A percentile compares a stretch with the other conserved stretches of the same genome.
phyloP scores from a whole-genome alignment of 2,329 filamentous ascomycete species.

The Diaporthe sp. region DNA sequence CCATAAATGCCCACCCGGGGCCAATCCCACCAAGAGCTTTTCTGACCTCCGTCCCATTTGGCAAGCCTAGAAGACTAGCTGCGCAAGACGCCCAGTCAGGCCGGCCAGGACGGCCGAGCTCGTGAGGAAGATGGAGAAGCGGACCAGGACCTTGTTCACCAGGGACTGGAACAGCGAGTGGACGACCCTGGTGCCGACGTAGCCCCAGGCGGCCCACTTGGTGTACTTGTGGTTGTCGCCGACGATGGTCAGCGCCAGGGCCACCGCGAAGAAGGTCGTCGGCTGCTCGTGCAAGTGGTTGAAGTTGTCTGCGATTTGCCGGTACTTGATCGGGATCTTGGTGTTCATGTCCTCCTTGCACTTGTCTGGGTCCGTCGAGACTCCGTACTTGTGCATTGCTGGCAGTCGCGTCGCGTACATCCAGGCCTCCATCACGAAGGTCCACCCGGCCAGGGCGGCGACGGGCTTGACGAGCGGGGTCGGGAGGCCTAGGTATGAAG shows the following conservation, averaged over 20 bases:
- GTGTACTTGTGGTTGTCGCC: slow-evolving; percentile 29
- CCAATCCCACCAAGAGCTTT: neutral
- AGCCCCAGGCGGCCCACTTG: slow-evolving; percentile 19
- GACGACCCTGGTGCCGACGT: slow-evolving; percentile 8
- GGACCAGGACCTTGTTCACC: slow-evolving; percentile 21
- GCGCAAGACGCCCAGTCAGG: slow-evolving; percentile 17
- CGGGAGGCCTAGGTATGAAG: slow-evolving; percentile 19
- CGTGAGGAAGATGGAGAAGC: slow-evolving; percentile 6
- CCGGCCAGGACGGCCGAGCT: slow-evolving; percentile 19
- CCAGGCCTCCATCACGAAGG: slow-evolving; percentile 18
- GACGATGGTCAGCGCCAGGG: slow-evolving; percentile 10
- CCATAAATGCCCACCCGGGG: too few relatives aligned
- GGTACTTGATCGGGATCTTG: neutral
- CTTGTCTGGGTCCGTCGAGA: neutral
- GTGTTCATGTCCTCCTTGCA: slow-evolving; percentile 2
- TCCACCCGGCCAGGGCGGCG: slow-evolving; percentile 16
- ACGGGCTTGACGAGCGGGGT: slow-evolving; percentile 25
- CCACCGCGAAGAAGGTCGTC: slow-evolving; percentile 14
- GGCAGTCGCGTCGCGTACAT: slow-evolving; percentile 19
- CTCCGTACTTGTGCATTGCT: neutral
- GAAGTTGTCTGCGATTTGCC: slow-evolving; percentile 13
- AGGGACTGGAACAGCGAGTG: slow-evolving; percentile 21
- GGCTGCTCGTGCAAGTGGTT: slow-evolving; percentile 20
- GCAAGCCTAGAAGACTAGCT: slow-evolving; percentile 10
- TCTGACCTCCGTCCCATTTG: neutral